Evolutionary conservation across 345 rosid genomes (phyloP), one percentile per base, ranked within the genome.

Genomic region (Cardamine chenopodiifolia): DNA sequence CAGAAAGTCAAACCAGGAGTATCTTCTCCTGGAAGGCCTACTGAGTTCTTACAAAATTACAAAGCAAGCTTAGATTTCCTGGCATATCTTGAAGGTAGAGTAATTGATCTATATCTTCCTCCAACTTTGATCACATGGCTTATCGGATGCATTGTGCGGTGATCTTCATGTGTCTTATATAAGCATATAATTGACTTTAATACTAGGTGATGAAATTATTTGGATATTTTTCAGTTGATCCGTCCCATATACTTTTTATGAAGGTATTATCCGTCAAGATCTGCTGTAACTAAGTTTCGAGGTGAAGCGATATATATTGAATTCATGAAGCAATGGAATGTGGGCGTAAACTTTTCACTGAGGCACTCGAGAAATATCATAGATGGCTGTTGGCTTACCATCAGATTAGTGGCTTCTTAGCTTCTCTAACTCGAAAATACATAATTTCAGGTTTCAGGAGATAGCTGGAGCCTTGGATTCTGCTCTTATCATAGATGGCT

Each of bases 1-100:
- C 98, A 96, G 79, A 92, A 86, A 80, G 90, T 89, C 79, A 96
- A 92, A 79, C 96, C 98, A 23, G 89, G 96, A 77, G 97, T 94
- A n/a, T 95, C 90, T 86, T 90, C 99, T 67, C 96, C 99, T 31
- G 99, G 99, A 83, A 90, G 97, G 73, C 99, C 98, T 64, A 82
- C 89, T 31, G 96, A 87, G 32, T 96, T 96, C 90, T 82, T 96
- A 74, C 88, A 79, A 67, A 95, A 95, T 82, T 95, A 92, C 84
- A 92, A 89, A 80, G 86, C 96, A 72, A 95, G 96, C 85, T 80
- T 90, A 18, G 85, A 89, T 69, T 92, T 95, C 85, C 69, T 95
- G 84, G 88, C 88, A 68, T 79, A 86, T 83, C 91, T 96, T 72
- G 97, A 96, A 92, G 99, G 99, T 95, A 88, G 71, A 58, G n/a